Base-by-base conservation (phyloP, 1,284 basidiomycete genomes). In the Fomitopsis schrenkii region DNA sequence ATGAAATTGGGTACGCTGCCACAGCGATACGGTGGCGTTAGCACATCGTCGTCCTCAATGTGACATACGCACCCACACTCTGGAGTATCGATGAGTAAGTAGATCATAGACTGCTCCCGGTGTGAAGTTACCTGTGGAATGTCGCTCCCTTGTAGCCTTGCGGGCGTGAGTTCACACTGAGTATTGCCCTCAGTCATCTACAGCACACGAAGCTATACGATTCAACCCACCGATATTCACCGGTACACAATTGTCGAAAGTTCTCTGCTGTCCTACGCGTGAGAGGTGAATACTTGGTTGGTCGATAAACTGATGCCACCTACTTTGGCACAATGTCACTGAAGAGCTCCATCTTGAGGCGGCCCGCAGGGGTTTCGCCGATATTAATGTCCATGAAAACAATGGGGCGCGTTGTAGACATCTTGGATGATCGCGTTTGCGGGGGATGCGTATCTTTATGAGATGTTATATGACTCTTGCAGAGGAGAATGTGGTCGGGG, bases 311-410 rank as follows among this genome's bases (percentile, higher is more conserved):
- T 33, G 26, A 42, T 19, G n/a, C 8, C 28, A 60, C 67, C 59
- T 48, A 72, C 94, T 92, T 95, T 56, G 95, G 95, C 0, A 93
- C 93, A 56, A 95, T 86, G 71, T 97, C 95, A 64, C 86, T 92
- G 76, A 95, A 97, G 14, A 97, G 79, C 74, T 96, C 97, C 87
- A 98, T 97, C 79, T 98, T 98, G 70, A 99, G 83, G 30, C 97
- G 80, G 4, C 97, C 97, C 5, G 93, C 94, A 42, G 94, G 90
- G 0, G 93, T 96, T 75, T 98, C 97, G 36, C 97, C 97, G 55
- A 98, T 97, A 56, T 93, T 86, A 64, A 98, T 81, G 74, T 99
- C 97, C 84, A 99, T 96, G 76, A 98, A 99, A 44, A 98, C 96
- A 59, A 98, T 79, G 0, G 97, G 97, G 35, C 94, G 83, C 0